Evolutionary conservation across 768 basidiomycete genomes (phyloP), one percentile per base, ranked within the genome.

Genomic region (Agaricus sinodeliciosus): DNA sequence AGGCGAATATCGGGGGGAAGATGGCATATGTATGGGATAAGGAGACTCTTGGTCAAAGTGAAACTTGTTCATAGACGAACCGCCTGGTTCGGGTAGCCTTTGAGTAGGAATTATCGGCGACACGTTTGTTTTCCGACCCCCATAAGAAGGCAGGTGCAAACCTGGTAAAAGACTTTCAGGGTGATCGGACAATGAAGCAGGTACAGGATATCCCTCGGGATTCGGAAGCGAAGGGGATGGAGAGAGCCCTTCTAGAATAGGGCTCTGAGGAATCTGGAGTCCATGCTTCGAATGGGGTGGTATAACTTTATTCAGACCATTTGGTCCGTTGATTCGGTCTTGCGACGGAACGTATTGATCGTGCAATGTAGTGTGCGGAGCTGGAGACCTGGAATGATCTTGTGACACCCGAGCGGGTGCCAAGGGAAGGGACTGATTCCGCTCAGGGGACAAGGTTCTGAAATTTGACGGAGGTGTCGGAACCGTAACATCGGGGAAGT

Each of bases 41-140:
- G 80, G 82, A 1, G 83, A 79, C 57, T 90, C 85, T 58, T 87
- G 86, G 65, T 91, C 82, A 66, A 86, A 85, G 45, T 79, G 77
- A 51, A 87, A 70, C 16, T 75, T 73, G 57, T 79, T 78, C 39
- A 76, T 55, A 9, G 62, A 59, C 26, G 66, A 62, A 31, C 60
- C 60, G 13, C 65, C 58, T 59, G 67, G 62, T 25, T 60, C 48
- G 36, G 71, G 68, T 43, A 74, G 59, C 70, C 73, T 70, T 61
- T 73, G 67, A 25, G 73, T 63, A 25, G 71, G 67, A 43, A 72
- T 62, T 40, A 75, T 75, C n/a, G 73, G 73, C 28, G 61, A 63
- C 44, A 58, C 60, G 43, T 61, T 65, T 48, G 49, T 44, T 47
- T 56, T 25, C 57, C 62, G 18, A 25, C 34, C 39, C 47, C 36